Evolutionary conservation across 2,329 filamentous ascomycete genomes (phyloP).

Genomic region (Venturia pyrina): DNA sequence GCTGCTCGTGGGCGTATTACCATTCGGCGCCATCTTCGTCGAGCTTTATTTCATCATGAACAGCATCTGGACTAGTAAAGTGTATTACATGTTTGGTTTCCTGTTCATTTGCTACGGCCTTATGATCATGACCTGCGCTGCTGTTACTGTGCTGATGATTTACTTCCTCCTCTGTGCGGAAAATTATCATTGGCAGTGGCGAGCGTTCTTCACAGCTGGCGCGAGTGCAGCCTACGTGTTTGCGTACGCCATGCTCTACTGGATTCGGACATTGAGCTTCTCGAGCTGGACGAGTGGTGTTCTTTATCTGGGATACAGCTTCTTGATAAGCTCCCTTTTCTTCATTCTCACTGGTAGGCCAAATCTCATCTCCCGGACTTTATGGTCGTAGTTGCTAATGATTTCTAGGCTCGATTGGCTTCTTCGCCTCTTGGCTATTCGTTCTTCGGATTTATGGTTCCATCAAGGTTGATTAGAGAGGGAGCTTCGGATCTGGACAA

Average conservation of each 20-base stretch:
- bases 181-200: constrained; percentile 99
- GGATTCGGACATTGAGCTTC: constrained; percentile 78
- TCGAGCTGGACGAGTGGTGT: constrained; percentile 77
- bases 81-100: constrained; percentile 99
- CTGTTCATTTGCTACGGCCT: constrained; percentile 94
- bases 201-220: constrained; percentile 82
- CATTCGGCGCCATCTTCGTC: constrained; percentile 94
- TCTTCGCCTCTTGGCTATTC: constrained; percentile 91
- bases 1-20: constrained; percentile 82
- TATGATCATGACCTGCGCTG: constrained; percentile 91
- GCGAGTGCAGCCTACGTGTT: constrained; percentile 90
- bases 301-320: constrained; percentile 87
- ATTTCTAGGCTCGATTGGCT: constrained; percentile 75
- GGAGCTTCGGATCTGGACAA: neutral
- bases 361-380: neutral
- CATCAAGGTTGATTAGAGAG: constrained; percentile 83
- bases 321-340: constrained; percentile 79
- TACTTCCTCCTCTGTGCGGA: constrained; percentile 95
- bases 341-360: constrained; percentile 84
- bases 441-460: constrained; percentile 88
- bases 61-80: constrained; percentile 95
- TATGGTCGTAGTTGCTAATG: constrained; percentile 14
- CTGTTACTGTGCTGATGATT: constrained; percentile 85
- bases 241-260: constrained; percentile 81
- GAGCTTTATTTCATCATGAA: constrained; percentile 99